Evolutionary conservation across 768 basidiomycete species (phyloP).

Genomic region (Collybia mongolica): DNA sequence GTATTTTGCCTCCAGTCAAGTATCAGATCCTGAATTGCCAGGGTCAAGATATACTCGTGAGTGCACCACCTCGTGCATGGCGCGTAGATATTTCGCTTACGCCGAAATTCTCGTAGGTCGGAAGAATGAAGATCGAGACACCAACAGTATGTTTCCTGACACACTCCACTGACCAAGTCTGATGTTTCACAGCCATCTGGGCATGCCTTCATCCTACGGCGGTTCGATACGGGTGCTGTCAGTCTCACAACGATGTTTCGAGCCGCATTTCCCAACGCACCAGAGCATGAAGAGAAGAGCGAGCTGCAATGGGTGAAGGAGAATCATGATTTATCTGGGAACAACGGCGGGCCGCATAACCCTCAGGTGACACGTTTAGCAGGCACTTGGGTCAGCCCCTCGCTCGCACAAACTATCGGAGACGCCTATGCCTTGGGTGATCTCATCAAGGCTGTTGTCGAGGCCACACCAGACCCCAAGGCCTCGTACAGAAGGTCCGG

Average conservation of each 20-base stretch:
- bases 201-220: constrained; percentile 92
- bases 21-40: constrained; percentile 90
- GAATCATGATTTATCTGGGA: constrained; percentile 69
- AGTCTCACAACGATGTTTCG: constrained; percentile 96
- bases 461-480: constrained; percentile 75
- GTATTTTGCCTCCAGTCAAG: constrained; percentile 71
- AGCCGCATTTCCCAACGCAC: constrained; percentile 84
- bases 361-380: constrained; percentile 71
- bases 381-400: constrained; percentile 80
- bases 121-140: constrained; percentile 78
- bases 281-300: constrained; percentile 70
- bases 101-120: constrained; percentile 53
- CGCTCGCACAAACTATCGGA: constrained; percentile 67
- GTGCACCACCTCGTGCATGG: neutral
- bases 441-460: constrained; percentile 64
- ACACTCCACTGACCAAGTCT: constrained; percentile 15
- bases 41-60: constrained; percentile 72
- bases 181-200: constrained; percentile 51
- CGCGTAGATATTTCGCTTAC: constrained; percentile 3
- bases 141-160: constrained; percentile 60
- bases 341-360: constrained; percentile 71
- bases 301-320: constrained; percentile 87
- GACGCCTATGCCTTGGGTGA: constrained; percentile 60
- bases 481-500: constrained; percentile 76
- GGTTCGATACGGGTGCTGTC: constrained; percentile 91